Evolutionary conservation across 208 protist genomes (phyloP).

Genomic region (Leishmania mexicana): DNA sequence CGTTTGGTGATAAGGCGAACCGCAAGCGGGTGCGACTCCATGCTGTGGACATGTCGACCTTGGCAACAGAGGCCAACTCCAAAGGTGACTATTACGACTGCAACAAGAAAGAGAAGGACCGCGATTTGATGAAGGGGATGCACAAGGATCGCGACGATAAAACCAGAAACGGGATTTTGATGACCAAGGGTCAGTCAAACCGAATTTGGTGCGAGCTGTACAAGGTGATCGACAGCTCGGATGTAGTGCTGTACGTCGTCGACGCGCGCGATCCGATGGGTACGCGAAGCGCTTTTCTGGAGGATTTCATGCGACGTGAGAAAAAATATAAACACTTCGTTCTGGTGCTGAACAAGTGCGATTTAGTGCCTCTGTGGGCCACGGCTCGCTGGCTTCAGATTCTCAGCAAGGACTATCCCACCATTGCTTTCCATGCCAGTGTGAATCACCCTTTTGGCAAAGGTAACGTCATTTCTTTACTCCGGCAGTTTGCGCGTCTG

Average conservation of each 20-base stretch:
- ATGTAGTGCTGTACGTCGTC: constrained; percentile 99
- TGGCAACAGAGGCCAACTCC: constrained; percentile 50
- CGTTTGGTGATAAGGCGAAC: constrained; percentile 96
- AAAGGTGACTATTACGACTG: constrained; percentile 58
- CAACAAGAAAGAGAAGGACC: constrained; percentile 58
- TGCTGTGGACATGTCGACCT: constrained; percentile 53
- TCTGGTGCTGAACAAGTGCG: constrained; percentile 99
- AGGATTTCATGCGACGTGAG: constrained; percentile 95
- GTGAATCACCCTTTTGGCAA: constrained; percentile 99
- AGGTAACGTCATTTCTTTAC: constrained; percentile 98
- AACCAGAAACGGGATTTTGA: constrained; percentile 89
- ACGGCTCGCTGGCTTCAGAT: constrained; percentile 97
- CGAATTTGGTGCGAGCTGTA: constrained; percentile 99
- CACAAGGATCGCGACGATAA: constrained; percentile 73
- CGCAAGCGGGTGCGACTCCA: constrained; percentile 90
- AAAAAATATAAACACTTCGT: constrained; percentile 99
- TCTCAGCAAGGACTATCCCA: constrained; percentile 98
- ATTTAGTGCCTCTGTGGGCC: constrained; percentile 99
- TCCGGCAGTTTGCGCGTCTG: constrained; percentile 96
- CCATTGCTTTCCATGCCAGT: constrained; percentile 99
- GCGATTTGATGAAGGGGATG: constrained; percentile 55
- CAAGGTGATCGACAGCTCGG: constrained; percentile 99
- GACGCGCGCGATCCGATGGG: constrained; percentile 99
- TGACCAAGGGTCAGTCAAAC: constrained; percentile 98
- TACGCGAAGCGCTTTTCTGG: constrained; percentile 95